Conservation (phyloP, 2,329 filamentous ascomycete species). For the Cercospora brassicicola region DNA sequence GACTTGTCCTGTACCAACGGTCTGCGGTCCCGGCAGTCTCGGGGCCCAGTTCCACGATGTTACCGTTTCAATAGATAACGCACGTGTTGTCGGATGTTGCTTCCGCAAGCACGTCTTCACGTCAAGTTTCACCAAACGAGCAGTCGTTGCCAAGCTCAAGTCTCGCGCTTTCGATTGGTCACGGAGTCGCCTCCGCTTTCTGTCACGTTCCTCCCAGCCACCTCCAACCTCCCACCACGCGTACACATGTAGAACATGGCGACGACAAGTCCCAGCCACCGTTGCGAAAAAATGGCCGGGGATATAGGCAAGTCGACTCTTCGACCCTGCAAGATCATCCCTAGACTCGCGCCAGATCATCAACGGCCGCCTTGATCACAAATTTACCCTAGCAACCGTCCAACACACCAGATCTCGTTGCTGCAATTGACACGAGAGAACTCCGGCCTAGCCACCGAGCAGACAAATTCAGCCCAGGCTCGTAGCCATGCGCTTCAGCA, state of each 20-base stretch:
- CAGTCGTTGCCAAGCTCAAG: not conserved
- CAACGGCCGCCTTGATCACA: slow-evolving; percentile 23
- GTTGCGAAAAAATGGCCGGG: slow-evolving; percentile 2
- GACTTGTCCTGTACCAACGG: not conserved
- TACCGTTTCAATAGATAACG: not conserved
- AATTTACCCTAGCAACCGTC: slow-evolving; percentile 6
- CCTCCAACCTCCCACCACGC: slow-evolving; percentile 13
- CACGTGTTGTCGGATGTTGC: not conserved
- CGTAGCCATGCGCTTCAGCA: slow-evolving; percentile 20
- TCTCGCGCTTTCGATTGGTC: not conserved
- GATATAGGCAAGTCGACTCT: slow-evolving; percentile 1
- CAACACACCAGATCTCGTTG: slow-evolving; percentile 1
- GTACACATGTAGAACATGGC: slow-evolving; percentile 7
- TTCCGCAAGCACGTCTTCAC: not conserved
- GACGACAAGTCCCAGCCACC: slow-evolving; percentile 5
- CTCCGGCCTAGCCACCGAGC: not conserved
- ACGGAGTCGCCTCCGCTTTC: not conserved
- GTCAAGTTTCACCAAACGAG: not conserved
- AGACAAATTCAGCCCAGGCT: not conserved
- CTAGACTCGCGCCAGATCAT: slow-evolving; percentile 20
- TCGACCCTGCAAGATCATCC: slow-evolving; percentile 4
- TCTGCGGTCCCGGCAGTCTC: not conserved
- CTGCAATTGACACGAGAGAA: not conserved
- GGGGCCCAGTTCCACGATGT: not conserved
- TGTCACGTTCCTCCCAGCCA: not conserved